Evolutionary conservation across 75 land plant genomes (phyloP).

Genomic region (Adiantum capillusveneris): DNA sequence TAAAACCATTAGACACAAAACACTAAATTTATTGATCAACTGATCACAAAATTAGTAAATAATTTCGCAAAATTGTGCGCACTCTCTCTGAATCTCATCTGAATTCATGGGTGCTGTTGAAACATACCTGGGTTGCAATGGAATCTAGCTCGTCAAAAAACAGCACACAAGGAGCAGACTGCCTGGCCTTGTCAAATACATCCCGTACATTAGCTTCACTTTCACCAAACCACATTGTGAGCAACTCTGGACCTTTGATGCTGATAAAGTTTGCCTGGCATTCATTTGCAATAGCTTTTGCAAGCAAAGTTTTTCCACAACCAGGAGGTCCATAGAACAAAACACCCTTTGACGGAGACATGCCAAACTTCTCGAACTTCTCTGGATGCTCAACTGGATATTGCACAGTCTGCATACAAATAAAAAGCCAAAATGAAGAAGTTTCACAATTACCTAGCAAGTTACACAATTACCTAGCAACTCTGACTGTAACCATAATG

Average conservation of each 20-base stretch:
- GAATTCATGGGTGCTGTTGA: no score
- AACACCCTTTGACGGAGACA: constrained; percentile 83
- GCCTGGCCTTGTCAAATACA: constrained; percentile 54
- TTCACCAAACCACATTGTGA: constrained; percentile 70
- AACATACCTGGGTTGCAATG: constrained; percentile 26
- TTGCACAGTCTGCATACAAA: constrained; percentile 55
- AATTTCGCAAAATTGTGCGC: no score
- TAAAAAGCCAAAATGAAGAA: no score
- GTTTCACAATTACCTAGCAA: no score
- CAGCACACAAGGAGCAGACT: constrained; percentile 35
- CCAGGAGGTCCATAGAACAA: constrained; percentile 70
- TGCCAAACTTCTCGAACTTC: constrained; percentile 83
- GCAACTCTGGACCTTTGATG: constrained; percentile 53
- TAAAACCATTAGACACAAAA: no score
- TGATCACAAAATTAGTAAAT: no score
- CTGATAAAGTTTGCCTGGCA: constrained; percentile 65
- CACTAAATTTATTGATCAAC: no score
- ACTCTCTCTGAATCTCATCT: no score
- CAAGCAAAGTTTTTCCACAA: constrained; percentile 55
- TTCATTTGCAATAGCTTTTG: constrained; percentile 58
- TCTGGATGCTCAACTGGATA: constrained; percentile 82
- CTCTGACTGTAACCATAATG: no score
- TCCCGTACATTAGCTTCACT: constrained; percentile 65
- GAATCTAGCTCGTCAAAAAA: constrained; percentile 35
- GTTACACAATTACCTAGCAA: no score